Evolutionary conservation across 352 stramenopile genomes (phyloP).

Genomic region (Pythium phragmitis): DNA sequence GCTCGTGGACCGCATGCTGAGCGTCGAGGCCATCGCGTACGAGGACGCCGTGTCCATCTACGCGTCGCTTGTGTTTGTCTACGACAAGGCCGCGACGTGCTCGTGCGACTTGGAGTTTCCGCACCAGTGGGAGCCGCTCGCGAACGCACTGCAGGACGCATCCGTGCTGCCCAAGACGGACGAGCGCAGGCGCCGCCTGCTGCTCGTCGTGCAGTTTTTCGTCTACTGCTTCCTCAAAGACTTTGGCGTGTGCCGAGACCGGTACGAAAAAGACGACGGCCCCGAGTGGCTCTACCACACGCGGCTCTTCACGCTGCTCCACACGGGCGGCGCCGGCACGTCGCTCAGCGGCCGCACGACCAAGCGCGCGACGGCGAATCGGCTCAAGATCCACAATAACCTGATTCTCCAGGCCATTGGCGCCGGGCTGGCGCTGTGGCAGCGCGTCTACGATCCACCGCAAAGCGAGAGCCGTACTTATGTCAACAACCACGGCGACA

Average conservation of each 20-base stretch:
- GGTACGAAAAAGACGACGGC: constrained; percentile 46
- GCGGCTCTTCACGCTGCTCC: constrained; percentile 57
- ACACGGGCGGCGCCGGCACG: constrained; percentile 37
- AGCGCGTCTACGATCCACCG: constrained; percentile 53
- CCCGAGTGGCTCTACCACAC: constrained; percentile 58
- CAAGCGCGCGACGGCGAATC: constrained; percentile 33
- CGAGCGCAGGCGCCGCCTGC: constrained; percentile 59
- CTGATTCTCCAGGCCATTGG: constrained; percentile 64
- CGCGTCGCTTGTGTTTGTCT: constrained; percentile 78
- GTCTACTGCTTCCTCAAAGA: constrained; percentile 82
- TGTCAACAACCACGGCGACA: constrained; percentile 22
- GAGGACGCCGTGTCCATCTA: constrained; percentile 74
- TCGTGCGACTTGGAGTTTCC: constrained; percentile 63
- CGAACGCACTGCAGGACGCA: constrained; percentile 58
- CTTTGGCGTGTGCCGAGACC: constrained; percentile 48
- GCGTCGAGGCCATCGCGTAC: constrained; percentile 65
- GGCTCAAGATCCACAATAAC: constrained; percentile 55
- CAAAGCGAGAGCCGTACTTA: constrained; percentile 25
- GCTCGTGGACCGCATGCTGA: constrained; percentile 79
- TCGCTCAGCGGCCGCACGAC: constrained; percentile 23
- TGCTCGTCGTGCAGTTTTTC: constrained; percentile 81
- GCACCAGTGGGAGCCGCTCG: constrained; percentile 66
- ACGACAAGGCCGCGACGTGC: constrained; percentile 67
- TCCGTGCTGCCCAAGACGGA: constrained; percentile 40
- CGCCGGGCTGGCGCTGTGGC: constrained; percentile 58